Evolutionary conservation across 2,329 filamentous ascomycete genomes (phyloP).

Genomic region (Colletotrichum tofieldiae): DNA sequence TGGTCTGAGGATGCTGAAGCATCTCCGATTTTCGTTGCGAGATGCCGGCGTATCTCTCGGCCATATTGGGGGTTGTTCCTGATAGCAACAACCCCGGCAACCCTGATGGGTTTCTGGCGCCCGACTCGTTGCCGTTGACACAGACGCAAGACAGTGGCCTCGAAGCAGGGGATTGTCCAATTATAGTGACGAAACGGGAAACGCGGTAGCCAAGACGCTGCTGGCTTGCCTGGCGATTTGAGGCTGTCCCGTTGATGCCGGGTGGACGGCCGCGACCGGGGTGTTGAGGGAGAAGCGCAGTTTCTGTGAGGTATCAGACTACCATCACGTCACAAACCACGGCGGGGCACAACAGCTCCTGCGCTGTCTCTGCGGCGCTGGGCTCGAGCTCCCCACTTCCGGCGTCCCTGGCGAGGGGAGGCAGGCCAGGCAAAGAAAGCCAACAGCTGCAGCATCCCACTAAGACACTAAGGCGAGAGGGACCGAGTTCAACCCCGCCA

Average conservation of each 20-base stretch:
- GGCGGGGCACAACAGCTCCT: slow-evolving; percentile 33
- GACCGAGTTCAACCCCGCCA: slow-evolving; percentile 45
- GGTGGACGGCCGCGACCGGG: slow-evolving; percentile 5
- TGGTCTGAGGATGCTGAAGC: slow-evolving; percentile 20
- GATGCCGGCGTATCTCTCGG: slow-evolving; percentile 33
- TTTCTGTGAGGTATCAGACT: slow-evolving; percentile 33
- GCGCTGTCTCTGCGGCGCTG: not conserved
- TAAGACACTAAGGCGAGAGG: slow-evolving; percentile 23
- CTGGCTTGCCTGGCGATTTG: slow-evolving; percentile 10
- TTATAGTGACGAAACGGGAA: slow-evolving; percentile 28
- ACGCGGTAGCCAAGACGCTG: slow-evolving; percentile 17
- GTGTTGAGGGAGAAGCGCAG: slow-evolving; percentile 13
- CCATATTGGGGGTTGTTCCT: not conserved
- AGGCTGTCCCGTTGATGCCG: slow-evolving; percentile 9
- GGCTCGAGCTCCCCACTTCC: slow-evolving; percentile 9
- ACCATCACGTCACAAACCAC: slow-evolving; percentile 46
- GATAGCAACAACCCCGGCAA: not conserved
- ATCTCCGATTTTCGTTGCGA: not conserved
- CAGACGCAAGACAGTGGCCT: not conserved
- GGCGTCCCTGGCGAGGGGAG: not conserved
- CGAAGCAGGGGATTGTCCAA: slow-evolving; percentile 5
- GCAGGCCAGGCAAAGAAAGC: not conserved
- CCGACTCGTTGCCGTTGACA: not conserved
- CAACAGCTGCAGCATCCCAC: slow-evolving; percentile 17
- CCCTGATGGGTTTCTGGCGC: not conserved